Percentiles rank a stretch among this genome's conserved stretches.
These are phyloP conservation scores for Tirmania nivea DNA, from an alignment of 495 filamentous ascomycete genomes.

Conservation along the genomic window DNA sequence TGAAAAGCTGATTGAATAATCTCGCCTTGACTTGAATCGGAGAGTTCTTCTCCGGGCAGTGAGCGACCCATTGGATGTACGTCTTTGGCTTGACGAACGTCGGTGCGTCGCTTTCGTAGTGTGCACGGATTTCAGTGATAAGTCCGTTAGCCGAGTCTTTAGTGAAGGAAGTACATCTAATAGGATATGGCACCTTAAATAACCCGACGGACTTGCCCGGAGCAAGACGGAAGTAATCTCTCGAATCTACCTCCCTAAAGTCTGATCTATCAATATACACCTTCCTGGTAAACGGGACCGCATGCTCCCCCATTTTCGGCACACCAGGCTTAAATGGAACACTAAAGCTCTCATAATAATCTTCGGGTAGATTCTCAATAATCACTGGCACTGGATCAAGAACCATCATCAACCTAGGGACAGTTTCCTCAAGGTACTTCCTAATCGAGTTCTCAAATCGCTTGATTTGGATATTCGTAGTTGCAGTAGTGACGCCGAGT, in stretches of 20 bases:
- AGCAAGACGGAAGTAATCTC: slow-evolving; percentile 83
- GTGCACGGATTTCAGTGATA: slow-evolving; percentile 46
- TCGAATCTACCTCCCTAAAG: slow-evolving; percentile 65
- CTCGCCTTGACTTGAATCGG: slow-evolving; percentile 61
- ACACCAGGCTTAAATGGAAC: slow-evolving; percentile 61
- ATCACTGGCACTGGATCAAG: slow-evolving; percentile 49
- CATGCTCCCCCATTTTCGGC: slow-evolving; percentile 33
- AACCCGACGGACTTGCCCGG: slow-evolving; percentile 79
- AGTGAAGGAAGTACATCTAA: slow-evolving; percentile 54
- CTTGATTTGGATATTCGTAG: slow-evolving; percentile 46
- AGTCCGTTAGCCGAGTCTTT: slow-evolving; percentile 47
- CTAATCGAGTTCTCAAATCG: slow-evolving; percentile 64
- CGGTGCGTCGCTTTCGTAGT: slow-evolving; percentile 36
- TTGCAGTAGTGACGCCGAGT: slow-evolving; percentile 61
- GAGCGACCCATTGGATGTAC: slow-evolving; percentile 77
- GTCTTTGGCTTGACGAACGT: slow-evolving; percentile 58
- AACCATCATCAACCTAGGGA: slow-evolving; percentile 66
- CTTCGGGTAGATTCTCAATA: slow-evolving; percentile 49
- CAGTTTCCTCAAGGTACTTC: slow-evolving; percentile 58
- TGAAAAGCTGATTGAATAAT: slow-evolving; percentile 67
- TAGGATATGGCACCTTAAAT: slow-evolving; percentile 59
- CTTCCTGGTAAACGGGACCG: slow-evolving; percentile 57
- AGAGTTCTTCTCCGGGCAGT: slow-evolving; percentile 33
- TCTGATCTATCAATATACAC: slow-evolving; percentile 87
- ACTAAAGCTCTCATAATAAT: slow-evolving; percentile 38